phyloP scores from a whole-genome alignment of 1,284 basidiomycete genomes.

The Leucoagaricus sp. region DNA sequence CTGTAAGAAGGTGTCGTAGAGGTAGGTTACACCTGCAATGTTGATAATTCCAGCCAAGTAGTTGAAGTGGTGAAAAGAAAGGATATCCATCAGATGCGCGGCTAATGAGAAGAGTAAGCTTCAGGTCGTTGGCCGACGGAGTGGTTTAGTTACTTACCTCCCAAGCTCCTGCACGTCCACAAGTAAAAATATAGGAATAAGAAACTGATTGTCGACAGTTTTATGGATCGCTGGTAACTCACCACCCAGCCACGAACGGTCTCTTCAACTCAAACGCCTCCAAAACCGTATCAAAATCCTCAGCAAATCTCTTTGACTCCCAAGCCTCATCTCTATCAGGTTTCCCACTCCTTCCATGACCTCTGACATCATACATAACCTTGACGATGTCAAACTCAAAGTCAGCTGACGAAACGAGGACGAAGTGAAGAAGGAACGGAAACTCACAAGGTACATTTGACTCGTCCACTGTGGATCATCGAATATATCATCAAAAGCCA shows the following conservation, averaged over 20 bases:
- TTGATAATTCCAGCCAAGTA: slow-evolving; percentile 27
- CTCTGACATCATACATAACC: slow-evolving; percentile 27
- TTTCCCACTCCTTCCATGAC: slow-evolving; percentile 31
- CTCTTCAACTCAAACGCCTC: slow-evolving; percentile 23
- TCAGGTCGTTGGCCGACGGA: background rate
- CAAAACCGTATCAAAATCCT: slow-evolving; percentile 29
- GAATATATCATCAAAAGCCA: slow-evolving; percentile 12
- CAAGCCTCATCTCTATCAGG: slow-evolving; percentile 25
- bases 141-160: slow-evolving; percentile 14
- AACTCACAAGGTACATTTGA: slow-evolving; percentile 15
- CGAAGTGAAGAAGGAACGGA: background rate
- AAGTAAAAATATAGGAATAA: background rate
- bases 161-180: slow-evolving; percentile 21
- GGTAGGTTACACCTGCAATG: slow-evolving; percentile 25
- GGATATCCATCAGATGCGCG: slow-evolving; percentile 28
- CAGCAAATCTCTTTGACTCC: slow-evolving; percentile 25
- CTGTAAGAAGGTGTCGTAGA: slow-evolving; percentile 20
- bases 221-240: no score
- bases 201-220: no score
- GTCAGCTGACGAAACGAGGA: background rate
- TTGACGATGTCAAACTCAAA: background rate
- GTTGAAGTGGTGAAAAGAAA: slow-evolving; percentile 22
- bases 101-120: slow-evolving; percentile 15
- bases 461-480: slow-evolving; percentile 5
- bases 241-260: slow-evolving; percentile 30